Evolutionary conservation across 768 basidiomycete genomes (phyloP), one percentile per base, ranked within the genome.

Genomic region (Boletus bicolor): DNA sequence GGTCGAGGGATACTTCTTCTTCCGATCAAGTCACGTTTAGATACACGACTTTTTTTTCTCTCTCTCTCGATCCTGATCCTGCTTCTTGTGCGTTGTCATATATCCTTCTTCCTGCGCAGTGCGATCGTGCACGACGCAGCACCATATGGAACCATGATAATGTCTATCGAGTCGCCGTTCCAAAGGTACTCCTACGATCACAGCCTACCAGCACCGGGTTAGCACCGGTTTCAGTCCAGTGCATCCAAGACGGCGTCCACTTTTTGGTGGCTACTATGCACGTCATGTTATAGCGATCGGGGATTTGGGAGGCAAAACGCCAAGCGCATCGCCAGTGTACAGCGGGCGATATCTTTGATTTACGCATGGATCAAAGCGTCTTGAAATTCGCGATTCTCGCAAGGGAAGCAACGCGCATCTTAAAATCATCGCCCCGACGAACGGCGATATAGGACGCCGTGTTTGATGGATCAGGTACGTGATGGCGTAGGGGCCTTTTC

Each of bases 111-210:
- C n/a, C 19, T 50, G 28, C 8, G 7, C 21, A 10, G 21, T 21
- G 34, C 49, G 58, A 54, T 60, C 34, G 21, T 44, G 12, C 41
- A 54, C 38, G 57, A 46, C 51, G 51, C 45, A 53, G 45, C 36
- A 17, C 32, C 28, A 30, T 30, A 30, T 7, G 28, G 6, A 28
- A 30, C 35, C 28, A 11, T 30, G 46, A 30, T 49, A 30, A 39
- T 50, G 28, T 50, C 49, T 39, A 30, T 49, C 37, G 49, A 49
- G 48, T 54, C 53, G 53, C 53, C 53, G 53, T 54, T 54, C 53
- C 24, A 54, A 54, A 49, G 44, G 30, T 8, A 41, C 6, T 7
- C 15, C 37, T 34, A 50, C 24, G 37, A 50, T 30, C 53, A 53
- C 45, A 53, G 53, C 53, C 21, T 15, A 34, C 14, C 3, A 30